phyloP scores from a whole-genome alignment of 1,139 yeast genomes.

The Meyerozyma smithsonii region DNA sequence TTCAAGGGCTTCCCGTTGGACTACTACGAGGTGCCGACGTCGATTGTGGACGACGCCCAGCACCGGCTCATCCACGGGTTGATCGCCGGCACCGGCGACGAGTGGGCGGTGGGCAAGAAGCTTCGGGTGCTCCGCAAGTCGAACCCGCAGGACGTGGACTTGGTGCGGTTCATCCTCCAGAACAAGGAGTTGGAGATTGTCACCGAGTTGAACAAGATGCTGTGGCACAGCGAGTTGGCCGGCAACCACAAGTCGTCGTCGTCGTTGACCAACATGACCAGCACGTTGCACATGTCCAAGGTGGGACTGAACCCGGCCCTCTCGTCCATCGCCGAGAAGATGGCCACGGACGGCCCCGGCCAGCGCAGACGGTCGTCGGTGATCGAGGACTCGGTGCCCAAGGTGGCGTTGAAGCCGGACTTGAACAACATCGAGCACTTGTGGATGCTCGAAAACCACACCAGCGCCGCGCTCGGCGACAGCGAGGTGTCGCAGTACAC shows the following conservation, averaged over 20 bases:
- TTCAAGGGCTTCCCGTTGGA: slow-evolving; percentile 36
- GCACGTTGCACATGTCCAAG: slow-evolving; percentile 21
- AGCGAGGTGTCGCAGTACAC: slow-evolving; percentile 12
- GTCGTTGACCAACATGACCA: slow-evolving; percentile 30
- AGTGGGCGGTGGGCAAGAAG: slow-evolving; percentile 22
- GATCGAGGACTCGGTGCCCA: slow-evolving; percentile 22
- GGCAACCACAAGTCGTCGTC: slow-evolving; percentile 32
- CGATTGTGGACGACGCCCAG: slow-evolving; percentile 17
- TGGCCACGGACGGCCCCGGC: slow-evolving; percentile 6
- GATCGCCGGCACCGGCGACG: slow-evolving; percentile 10
- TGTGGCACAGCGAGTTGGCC: slow-evolving; percentile 31
- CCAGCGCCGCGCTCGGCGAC: slow-evolving; percentile 7
- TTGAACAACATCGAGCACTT: slow-evolving; percentile 8
- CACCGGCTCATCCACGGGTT: slow-evolving; percentile 19
- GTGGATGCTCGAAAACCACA: not conserved
- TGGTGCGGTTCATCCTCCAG: slow-evolving; percentile 30
- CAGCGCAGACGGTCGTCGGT: slow-evolving; percentile 26
- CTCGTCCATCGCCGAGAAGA: slow-evolving; percentile 15
- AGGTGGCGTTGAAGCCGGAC: slow-evolving; percentile 32
- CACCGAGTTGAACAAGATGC: slow-evolving; percentile 34
- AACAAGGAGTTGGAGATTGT: slow-evolving; percentile 34
- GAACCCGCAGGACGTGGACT: slow-evolving; percentile 25
- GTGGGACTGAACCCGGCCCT: slow-evolving; percentile 21
- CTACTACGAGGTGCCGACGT: slow-evolving; percentile 28
- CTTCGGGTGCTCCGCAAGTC: slow-evolving; percentile 24